Percentiles rank a stretch among this genome's conserved stretches.
Conservation (phyloP, 2,329 filamentous ascomycete genomes). For the Cercospora brassicicola region DNA sequence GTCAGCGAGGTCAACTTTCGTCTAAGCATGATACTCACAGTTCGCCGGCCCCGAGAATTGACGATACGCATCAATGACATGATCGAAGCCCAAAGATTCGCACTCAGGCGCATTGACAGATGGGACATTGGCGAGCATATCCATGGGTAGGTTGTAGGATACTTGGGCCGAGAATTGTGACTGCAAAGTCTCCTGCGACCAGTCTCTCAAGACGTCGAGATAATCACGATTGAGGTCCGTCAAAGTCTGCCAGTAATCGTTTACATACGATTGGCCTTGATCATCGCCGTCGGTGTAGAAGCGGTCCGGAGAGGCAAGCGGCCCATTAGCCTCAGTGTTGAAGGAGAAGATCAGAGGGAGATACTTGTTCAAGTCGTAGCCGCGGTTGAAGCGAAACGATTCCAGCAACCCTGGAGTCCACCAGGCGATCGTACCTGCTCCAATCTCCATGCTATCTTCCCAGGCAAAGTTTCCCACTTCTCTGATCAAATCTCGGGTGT, state of each 20-base stretch:
- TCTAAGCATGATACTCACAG: slow-evolving; percentile 12
- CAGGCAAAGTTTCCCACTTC: slow-evolving; percentile 40
- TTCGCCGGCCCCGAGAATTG: slow-evolving; percentile 40
- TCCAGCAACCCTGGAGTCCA: slow-evolving; percentile 34
- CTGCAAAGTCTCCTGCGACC: slow-evolving; percentile 31
- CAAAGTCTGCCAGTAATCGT: slow-evolving; percentile 37
- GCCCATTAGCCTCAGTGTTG: slow-evolving; percentile 27
- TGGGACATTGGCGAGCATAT: slow-evolving; percentile 38
- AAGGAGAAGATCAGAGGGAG: slow-evolving; percentile 36
- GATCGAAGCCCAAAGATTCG: slow-evolving; percentile 39
- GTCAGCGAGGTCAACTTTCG: background rate
- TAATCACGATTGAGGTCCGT: slow-evolving; percentile 38
- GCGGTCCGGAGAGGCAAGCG: slow-evolving; percentile 27
- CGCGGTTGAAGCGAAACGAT: slow-evolving; percentile 30
- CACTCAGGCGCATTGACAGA: slow-evolving; percentile 39
- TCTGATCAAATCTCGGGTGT: slow-evolving; percentile 26
- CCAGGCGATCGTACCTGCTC: slow-evolving; percentile 27
- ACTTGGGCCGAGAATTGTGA: slow-evolving; percentile 37
- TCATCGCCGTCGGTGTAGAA: slow-evolving; percentile 31
- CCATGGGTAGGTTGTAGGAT: slow-evolving; percentile 40
- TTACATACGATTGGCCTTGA: slow-evolving; percentile 27
- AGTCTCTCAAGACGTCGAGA: slow-evolving; percentile 32
- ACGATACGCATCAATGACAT: slow-evolving; percentile 38
- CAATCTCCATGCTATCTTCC: slow-evolving; percentile 41
- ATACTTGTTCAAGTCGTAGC: slow-evolving; percentile 37